A percentile compares a stretch with the other conserved stretches of the same genome.
Evolutionary conservation across 441 rosid species (phyloP).

Genomic region (Raphanus hybrid): DNA sequence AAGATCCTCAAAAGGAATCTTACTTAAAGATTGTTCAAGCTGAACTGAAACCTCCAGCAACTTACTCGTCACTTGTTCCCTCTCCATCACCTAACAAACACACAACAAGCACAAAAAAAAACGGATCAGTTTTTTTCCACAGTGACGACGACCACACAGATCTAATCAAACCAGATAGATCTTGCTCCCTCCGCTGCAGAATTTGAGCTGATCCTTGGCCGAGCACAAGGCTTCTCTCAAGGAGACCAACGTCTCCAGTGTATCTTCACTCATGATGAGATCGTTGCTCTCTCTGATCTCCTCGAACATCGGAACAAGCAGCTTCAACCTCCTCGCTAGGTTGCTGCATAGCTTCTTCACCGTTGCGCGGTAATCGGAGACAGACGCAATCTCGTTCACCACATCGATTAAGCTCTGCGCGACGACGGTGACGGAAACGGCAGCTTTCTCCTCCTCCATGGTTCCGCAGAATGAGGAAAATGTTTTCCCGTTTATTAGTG

Average conservation of each 20-base stretch:
- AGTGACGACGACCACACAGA: conserved; percentile 28
- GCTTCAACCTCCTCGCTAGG: conserved; percentile 44
- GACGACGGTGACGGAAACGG: background rate
- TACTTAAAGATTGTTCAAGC: conserved; percentile 77
- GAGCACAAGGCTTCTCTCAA: conserved; percentile 37
- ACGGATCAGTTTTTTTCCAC: conserved; percentile 4
- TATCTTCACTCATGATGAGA: conserved; percentile 28
- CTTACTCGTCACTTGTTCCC: conserved; percentile 69
- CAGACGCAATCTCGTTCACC: conserved; percentile 40
- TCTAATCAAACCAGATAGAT: conserved; percentile 44
- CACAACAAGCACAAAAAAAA: conserved; percentile 35
- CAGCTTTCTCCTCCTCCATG: conserved; percentile 44
- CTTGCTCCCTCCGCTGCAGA: conserved; percentile 46
- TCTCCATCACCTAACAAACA: conserved; percentile 48
- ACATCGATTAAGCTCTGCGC: conserved; percentile 42
- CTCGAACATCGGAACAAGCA: conserved; percentile 45
- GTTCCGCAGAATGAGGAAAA: conserved; percentile 21
- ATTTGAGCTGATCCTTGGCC: conserved; percentile 38
- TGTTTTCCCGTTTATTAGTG: conserved; percentile 17
- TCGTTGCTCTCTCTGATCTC: conserved; percentile 40
- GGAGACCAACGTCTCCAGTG: conserved; percentile 28
- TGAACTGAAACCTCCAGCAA: conserved; percentile 67
- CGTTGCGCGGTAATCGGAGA: conserved; percentile 35
- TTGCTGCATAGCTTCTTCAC: conserved; percentile 44
- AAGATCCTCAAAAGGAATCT: conserved; percentile 67